A percentile compares a stretch with the other conserved stretches of the same genome.
Evolutionary conservation across 768 basidiomycete genomes (phyloP).

Genomic region (Imleria badia): DNA sequence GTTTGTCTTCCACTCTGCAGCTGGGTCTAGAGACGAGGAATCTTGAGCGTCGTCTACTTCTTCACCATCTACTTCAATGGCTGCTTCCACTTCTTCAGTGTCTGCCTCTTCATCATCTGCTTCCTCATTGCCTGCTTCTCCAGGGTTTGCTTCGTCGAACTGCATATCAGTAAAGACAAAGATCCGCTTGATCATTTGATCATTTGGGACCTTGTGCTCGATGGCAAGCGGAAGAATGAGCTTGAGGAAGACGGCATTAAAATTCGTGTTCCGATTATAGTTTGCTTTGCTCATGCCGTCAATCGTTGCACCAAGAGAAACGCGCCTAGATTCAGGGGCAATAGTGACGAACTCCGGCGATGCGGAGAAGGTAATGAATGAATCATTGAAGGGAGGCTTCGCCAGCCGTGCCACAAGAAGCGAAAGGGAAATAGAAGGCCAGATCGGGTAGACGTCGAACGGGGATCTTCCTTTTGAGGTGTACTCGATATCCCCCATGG

Average conservation of each 20-base stretch:
- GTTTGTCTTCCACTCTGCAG: constrained; percentile 55
- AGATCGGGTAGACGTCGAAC: constrained; percentile 44
- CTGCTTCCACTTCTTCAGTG: too few species aligned
- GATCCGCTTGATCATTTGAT: constrained; percentile 73
- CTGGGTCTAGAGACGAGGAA: too few species aligned
- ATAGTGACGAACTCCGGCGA: constrained; percentile 50
- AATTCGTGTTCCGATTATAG: constrained; percentile 69
- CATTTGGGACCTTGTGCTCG: constrained; percentile 52
- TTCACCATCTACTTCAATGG: too few species aligned
- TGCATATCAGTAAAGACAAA: constrained; percentile 84
- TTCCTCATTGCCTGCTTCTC: too few species aligned
- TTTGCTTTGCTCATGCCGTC: constrained; percentile 31
- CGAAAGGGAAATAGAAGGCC: constrained; percentile 63
- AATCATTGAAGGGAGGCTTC: constrained; percentile 59
- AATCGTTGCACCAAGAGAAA: constrained; percentile 39
- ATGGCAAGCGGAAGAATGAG: constrained; percentile 63
- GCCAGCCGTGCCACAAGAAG: constrained; percentile 63
- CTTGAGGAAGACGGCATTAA: constrained; percentile 58
- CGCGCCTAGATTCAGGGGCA: constrained; percentile 34
- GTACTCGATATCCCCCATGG: constrained; percentile 49
- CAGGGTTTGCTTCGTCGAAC: constrained; percentile 45
- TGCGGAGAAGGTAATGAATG: constrained; percentile 68
- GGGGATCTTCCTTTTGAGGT: constrained; percentile 2
- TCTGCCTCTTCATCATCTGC: too few species aligned
- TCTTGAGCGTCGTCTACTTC: too few species aligned